Percentiles rank a stretch among this genome's conserved stretches.
These are phyloP conservation scores for Coelomomyces lativittatus DNA, from an alignment of 371 early-diverging fungal genomes.

Conservation along the genomic window DNA sequence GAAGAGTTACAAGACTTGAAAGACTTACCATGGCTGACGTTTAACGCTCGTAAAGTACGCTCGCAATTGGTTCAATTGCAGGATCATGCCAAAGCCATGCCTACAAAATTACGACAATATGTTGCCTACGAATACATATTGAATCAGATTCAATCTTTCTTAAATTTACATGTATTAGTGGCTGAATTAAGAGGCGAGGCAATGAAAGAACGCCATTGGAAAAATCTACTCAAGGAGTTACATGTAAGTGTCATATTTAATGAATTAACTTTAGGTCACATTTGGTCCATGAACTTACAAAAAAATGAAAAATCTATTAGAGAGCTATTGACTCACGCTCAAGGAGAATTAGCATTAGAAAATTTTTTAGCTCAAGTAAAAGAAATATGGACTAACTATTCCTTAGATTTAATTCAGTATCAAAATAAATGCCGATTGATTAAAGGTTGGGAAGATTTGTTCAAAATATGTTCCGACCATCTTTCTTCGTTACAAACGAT, in stretches of 20 bases:
- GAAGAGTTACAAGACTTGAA: constrained; percentile 58
- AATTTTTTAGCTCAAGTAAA: constrained; percentile 66
- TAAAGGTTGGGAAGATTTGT: constrained; percentile 91
- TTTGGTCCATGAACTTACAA: constrained; percentile 83
- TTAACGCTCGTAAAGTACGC: constrained; percentile 76
- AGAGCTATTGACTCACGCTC: constrained; percentile 75
- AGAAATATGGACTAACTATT: constrained; percentile 80
- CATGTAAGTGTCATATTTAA: constrained; percentile 45
- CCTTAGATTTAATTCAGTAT: constrained; percentile 82
- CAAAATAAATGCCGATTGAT: constrained; percentile 91
- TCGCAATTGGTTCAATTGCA: constrained; percentile 67
- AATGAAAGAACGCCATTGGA: constrained; percentile 92
- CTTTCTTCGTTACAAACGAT: constrained; percentile 83
- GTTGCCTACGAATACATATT: constrained; percentile 90
- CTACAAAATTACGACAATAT: constrained; percentile 85
- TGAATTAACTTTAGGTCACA: constrained; percentile 79
- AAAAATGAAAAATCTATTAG: constrained; percentile 64
- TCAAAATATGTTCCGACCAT: constrained; percentile 85
- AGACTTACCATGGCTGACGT: constrained; percentile 71
- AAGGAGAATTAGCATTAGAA: constrained; percentile 97
- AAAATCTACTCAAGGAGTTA: constrained; percentile 66
- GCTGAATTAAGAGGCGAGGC: constrained; percentile 86
- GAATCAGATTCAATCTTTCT: constrained; percentile 53
- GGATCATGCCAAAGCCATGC: constrained; percentile 69
- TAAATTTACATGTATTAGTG: constrained; percentile 65